Evolutionary conservation across 1,139 yeast species (phyloP).

Genomic region (Magnusiomyces suaveolens): DNA sequence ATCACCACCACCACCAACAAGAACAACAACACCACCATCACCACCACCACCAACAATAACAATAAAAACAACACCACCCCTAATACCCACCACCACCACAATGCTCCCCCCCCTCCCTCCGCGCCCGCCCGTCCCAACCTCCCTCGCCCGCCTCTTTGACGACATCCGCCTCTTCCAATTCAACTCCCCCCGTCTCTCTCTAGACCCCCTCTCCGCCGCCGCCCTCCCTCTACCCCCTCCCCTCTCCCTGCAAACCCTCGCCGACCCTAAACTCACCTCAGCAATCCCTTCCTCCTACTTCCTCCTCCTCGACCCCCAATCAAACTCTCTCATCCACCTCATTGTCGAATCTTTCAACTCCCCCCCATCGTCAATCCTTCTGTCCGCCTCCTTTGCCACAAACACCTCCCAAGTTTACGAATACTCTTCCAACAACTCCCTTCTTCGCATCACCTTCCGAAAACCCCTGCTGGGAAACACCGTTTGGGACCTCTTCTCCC

Average conservation of each 20-base stretch:
- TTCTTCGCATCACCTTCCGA: slow-evolving; percentile 19
- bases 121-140: slow-evolving; percentile 9
- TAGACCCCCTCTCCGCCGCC: too few relatives aligned
- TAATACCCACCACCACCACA: background rate
- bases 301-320: background rate
- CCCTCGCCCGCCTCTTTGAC: slow-evolving; percentile 23
- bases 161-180: slow-evolving; percentile 19
- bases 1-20: too few relatives aligned
- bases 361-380: slow-evolving; percentile 10
- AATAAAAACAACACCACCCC: too few relatives aligned
- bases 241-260: too few relatives aligned
- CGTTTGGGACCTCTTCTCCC: slow-evolving; percentile 20
- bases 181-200: background rate
- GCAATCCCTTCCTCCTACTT: too few relatives aligned
- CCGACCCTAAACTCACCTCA: background rate
- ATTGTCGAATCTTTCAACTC: too few relatives aligned
- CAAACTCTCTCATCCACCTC: background rate
- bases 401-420: slow-evolving; percentile 17
- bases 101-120: background rate
- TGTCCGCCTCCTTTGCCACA: too few relatives aligned
- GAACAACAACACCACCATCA: too few relatives aligned
- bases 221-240: background rate
- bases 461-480: slow-evolving; percentile 22
- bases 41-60: too few relatives aligned
- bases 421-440: slow-evolving; percentile 19